Conservation (phyloP, 2,329 filamentous ascomycete genomes). For the Xylariaceae sp. region DNA sequence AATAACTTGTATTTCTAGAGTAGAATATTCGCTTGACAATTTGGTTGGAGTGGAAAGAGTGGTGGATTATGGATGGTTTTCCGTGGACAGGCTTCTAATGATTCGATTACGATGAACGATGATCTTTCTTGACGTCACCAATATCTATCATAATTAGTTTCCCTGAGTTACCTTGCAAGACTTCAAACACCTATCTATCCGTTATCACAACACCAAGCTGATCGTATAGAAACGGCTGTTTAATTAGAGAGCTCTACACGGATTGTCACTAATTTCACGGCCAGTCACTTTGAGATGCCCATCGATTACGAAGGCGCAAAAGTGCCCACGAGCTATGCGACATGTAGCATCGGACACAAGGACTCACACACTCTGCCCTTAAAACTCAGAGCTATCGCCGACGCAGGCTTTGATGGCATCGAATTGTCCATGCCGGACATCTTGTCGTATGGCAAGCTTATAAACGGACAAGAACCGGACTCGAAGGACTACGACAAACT, state of each 20-base stretch:
- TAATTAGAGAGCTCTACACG: too few species aligned
- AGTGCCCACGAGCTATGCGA: conserved; percentile 40
- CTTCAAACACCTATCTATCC: too few species aligned
- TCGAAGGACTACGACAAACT: conserved; percentile 66
- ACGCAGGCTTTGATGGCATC: conserved; percentile 65
- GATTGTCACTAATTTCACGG: background rate
- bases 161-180: background rate
- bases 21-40: too few species aligned
- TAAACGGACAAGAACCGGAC: conserved; percentile 56
- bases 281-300: conserved; percentile 32
- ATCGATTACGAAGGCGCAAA: conserved; percentile 30
- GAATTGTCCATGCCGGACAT: conserved; percentile 80
- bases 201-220: too few species aligned
- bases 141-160: background rate
- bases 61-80: too few species aligned
- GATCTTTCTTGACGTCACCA: conserved; percentile 21
- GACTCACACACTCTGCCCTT: conserved; percentile 58
- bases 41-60: too few species aligned
- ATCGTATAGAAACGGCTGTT: too few species aligned
- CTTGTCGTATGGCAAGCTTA: conserved; percentile 60
- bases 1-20: too few species aligned
- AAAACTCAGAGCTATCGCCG: conserved; percentile 67
- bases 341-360: conserved; percentile 41
- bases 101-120: too few species aligned
- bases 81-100: too few species aligned